Evolutionary conservation across 306 rosid species (phyloP).

Genomic region (Rosa multiflora): DNA sequence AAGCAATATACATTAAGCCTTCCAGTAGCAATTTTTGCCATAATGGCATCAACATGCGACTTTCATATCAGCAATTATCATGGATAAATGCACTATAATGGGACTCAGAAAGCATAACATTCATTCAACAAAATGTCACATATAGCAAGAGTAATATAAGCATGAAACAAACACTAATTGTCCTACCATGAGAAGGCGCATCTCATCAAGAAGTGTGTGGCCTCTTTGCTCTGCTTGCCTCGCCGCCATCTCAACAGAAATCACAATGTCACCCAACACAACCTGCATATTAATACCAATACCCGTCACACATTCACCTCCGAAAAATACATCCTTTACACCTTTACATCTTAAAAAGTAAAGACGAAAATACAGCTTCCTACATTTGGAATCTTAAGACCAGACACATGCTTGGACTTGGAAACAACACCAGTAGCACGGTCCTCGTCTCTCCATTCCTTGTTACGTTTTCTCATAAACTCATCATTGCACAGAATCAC

Average conservation of each 20-base stretch:
- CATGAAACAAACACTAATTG: neutral
- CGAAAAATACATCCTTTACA: slow-evolving; percentile 16
- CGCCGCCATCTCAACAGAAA: slow-evolving; percentile 89
- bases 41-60: neutral
- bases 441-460: slow-evolving; percentile 95
- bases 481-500: slow-evolving; percentile 80
- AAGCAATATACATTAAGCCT: too few species aligned
- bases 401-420: slow-evolving; percentile 77
- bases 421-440: slow-evolving; percentile 82
- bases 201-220: slow-evolving; percentile 77
- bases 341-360: neutral
- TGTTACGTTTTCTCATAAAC: slow-evolving; percentile 74
- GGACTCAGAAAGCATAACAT: neutral
- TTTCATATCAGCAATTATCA: neutral
- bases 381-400: slow-evolving; percentile 74
- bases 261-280: slow-evolving; percentile 82
- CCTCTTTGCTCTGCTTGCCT: slow-evolving; percentile 95
- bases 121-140: neutral
- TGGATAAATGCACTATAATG: neutral
- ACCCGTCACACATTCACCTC: slow-evolving; percentile 24
- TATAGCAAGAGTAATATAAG: neutral
- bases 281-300: slow-evolving; percentile 55
- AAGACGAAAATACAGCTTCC: slow-evolving; percentile 20
- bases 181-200: slow-evolving; percentile 84
- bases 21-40: neutral